Percentiles rank a stretch among this genome's conserved stretches.
Conservation (phyloP, 805 yeast genomes). For the Diddensiella caesifluorescens region DNA sequence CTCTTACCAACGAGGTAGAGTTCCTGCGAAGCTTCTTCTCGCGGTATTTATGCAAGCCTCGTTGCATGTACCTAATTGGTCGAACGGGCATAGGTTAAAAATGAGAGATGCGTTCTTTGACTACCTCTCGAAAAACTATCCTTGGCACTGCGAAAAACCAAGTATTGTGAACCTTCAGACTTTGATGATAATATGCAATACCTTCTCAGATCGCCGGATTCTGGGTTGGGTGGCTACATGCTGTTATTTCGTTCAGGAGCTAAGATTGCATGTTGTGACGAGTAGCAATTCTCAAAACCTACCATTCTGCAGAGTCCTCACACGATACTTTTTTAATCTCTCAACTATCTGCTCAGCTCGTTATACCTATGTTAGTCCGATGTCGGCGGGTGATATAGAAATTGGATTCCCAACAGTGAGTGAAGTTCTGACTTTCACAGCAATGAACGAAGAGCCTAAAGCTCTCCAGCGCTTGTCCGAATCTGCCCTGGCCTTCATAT, state of each 20-base stretch:
- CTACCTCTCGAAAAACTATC: not conserved
- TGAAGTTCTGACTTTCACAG: not conserved
- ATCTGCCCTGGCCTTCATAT: not conserved
- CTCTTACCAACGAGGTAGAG: not conserved
- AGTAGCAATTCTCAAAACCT: not conserved
- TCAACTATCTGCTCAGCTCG: not conserved
- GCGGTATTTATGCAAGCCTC: not conserved
- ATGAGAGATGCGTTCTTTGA: not conserved
- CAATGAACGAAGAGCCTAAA: not conserved
- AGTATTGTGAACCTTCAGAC: not conserved
- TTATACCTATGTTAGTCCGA: not conserved
- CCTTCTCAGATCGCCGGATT: not conserved
- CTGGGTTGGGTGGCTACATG: not conserved
- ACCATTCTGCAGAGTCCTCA: not conserved
- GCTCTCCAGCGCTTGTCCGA: not conserved
- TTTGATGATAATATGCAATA: not conserved
- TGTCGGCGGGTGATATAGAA: not conserved
- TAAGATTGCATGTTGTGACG: not conserved
- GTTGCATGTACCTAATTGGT: not conserved
- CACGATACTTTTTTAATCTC: not conserved
- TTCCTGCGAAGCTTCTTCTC: not conserved
- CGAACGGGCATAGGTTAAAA: not conserved
- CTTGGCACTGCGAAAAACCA: not conserved
- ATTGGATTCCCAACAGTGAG: not conserved
- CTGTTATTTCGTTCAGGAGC: not conserved